Evolutionary conservation across 805 yeast species (phyloP).

Genomic region (Ogataea paraovalis): DNA sequence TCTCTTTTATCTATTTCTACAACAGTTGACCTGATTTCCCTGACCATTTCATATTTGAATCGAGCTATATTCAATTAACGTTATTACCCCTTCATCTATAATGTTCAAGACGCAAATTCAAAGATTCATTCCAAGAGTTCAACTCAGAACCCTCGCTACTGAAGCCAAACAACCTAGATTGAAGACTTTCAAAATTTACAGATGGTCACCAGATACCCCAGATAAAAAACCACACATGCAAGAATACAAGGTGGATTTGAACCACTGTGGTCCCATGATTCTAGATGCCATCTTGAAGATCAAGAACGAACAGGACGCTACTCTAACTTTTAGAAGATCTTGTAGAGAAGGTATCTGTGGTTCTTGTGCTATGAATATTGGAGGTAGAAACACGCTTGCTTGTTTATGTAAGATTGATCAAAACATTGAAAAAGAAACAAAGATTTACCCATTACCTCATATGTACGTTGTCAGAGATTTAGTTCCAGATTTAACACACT

Average conservation of each 20-base stretch:
- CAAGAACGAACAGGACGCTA: slow-evolving; percentile 94
- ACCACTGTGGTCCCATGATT: slow-evolving; percentile 96
- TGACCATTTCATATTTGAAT: not conserved
- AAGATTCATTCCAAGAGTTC: slow-evolving; percentile 9
- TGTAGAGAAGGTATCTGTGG: slow-evolving; percentile 99
- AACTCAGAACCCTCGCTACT: slow-evolving; percentile 41
- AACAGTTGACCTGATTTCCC: not conserved
- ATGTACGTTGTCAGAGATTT: slow-evolving; percentile 96
- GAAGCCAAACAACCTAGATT: slow-evolving; percentile 54
- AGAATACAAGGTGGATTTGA: slow-evolving; percentile 78
- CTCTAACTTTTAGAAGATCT: slow-evolving; percentile 94
- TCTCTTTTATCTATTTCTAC: not conserved
- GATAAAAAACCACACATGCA: slow-evolving; percentile 85
- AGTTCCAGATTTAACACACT: slow-evolving; percentile 96
- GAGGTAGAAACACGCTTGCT: slow-evolving; percentile 95
- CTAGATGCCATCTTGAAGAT: slow-evolving; percentile 91
- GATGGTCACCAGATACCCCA: slow-evolving; percentile 98
- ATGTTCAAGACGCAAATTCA: slow-evolving; percentile 13
- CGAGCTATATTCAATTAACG: not conserved
- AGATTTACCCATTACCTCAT: slow-evolving; percentile 96
- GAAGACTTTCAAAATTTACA: slow-evolving; percentile 87
- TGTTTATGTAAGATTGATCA: slow-evolving; percentile 92
- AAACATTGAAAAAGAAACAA: slow-evolving; percentile 66
- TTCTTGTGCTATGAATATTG: slow-evolving; percentile 99
- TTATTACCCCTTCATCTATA: not conserved